Conservation (phyloP, 345 rosid genomes). For the Bruguiera sexangula region DNA sequence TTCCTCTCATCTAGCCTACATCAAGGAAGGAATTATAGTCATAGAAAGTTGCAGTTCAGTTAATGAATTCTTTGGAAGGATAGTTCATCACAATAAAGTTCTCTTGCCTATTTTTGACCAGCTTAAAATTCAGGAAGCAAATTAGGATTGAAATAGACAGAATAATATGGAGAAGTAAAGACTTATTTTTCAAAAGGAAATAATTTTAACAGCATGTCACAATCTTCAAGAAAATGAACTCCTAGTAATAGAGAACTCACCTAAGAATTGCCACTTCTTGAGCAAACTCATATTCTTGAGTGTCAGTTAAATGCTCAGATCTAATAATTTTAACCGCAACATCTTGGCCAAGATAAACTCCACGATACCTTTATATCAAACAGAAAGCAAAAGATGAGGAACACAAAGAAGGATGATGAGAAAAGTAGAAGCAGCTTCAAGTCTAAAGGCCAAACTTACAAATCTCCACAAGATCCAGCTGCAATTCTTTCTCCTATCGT, state of each 20-base stretch:
- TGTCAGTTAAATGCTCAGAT: conserved; percentile 53
- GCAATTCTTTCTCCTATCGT: conserved; percentile 61
- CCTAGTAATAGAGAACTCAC: conserved; percentile 26
- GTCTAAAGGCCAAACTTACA: conserved; percentile 41
- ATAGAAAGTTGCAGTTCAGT: conserved; percentile 1
- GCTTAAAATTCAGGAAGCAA: neutral
- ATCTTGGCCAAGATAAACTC: conserved; percentile 65
- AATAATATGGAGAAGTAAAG: neutral
- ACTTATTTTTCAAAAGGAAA: neutral
- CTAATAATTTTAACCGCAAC: conserved; percentile 67
- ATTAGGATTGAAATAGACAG: neutral
- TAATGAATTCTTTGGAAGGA: neutral
- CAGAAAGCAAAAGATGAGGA: conserved; percentile 16
- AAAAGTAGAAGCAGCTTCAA: neutral
- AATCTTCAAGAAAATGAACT: neutral
- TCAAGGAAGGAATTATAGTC: neutral
- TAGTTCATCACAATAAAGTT: neutral
- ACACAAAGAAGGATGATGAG: neutral
- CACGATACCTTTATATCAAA: conserved; percentile 44
- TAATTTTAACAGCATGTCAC: neutral
- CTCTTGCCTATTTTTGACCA: neutral
- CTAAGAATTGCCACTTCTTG: conserved; percentile 70
- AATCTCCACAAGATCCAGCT: conserved; percentile 67
- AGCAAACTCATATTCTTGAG: conserved; percentile 53
- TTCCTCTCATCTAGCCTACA: neutral